A percentile compares a stretch with the other conserved stretches of the same genome.
Evolutionary conservation across 768 basidiomycete species (phyloP).

Genomic region (Psilocybe azurescens): DNA sequence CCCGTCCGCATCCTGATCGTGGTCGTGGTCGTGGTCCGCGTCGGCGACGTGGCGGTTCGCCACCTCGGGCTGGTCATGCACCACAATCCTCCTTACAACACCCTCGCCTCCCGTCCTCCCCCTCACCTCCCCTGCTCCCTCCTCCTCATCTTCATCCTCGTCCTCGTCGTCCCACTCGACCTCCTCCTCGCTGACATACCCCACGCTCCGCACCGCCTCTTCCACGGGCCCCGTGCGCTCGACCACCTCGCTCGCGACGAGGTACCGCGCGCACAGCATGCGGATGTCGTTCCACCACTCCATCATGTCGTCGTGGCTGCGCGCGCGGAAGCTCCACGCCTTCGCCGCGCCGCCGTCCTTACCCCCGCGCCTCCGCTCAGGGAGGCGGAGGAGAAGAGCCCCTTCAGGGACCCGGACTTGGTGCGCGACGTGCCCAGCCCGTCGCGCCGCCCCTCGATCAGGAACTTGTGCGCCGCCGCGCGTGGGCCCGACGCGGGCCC

Average conservation of each 20-base stretch:
- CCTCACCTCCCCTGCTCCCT: constrained; percentile 20
- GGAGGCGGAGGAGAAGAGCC: constrained; percentile 26
- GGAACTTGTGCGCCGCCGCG: constrained; percentile 92
- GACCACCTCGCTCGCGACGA: constrained; percentile 93
- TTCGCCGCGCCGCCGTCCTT: constrained; percentile 12
- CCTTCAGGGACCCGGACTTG: constrained; percentile 50
- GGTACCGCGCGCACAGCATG: constrained; percentile 92
- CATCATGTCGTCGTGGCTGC: constrained; percentile 97
- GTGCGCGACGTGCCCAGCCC: constrained; percentile 62
- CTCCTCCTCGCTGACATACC: constrained; percentile 86
- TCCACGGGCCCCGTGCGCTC: constrained; percentile 92
- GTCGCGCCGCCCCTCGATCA: constrained; percentile 91
- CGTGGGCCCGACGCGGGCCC: constrained; percentile 80
- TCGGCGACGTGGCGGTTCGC: constrained; percentile 21
- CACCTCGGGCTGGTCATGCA: neutral
- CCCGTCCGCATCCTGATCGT: constrained; percentile 17
- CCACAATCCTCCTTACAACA: neutral
- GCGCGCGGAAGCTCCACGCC: constrained; percentile 83
- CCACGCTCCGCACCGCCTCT: constrained; percentile 87
- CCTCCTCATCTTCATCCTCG: constrained; percentile 69
- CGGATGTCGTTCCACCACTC: constrained; percentile 99
- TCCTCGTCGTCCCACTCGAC: constrained; percentile 34
- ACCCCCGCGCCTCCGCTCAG: constrained; percentile 8
- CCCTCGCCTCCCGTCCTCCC: constrained; percentile 37
- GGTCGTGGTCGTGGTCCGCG: neutral